Evolutionary conservation across 2,329 filamentous ascomycete species (phyloP).

Genomic region (Alternaria incomplexa): DNA sequence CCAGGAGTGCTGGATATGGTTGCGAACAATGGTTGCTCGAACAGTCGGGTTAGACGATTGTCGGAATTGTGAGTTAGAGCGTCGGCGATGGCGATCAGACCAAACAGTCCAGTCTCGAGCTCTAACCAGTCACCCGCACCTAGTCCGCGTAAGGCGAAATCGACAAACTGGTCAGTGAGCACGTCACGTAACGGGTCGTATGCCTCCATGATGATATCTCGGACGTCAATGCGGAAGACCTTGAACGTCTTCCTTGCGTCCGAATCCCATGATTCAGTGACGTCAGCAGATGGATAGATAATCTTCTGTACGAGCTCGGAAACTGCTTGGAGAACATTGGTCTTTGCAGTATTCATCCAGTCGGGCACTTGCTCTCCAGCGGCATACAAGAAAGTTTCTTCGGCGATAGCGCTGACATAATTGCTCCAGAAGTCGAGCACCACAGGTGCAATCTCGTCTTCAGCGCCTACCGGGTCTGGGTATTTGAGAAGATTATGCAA

Average conservation of each 20-base stretch:
- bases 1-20: slow-evolving; percentile 53
- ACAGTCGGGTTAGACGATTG: slow-evolving; percentile 64
- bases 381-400: slow-evolving; percentile 54
- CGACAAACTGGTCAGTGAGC: slow-evolving; percentile 56
- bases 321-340: slow-evolving; percentile 67
- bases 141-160: slow-evolving; percentile 52
- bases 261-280: slow-evolving; percentile 71
- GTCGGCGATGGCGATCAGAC: slow-evolving; percentile 71
- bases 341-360: slow-evolving; percentile 66
- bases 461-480: slow-evolving; percentile 70
- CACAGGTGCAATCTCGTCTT: slow-evolving; percentile 76
- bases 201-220: slow-evolving; percentile 75
- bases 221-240: slow-evolving; percentile 78
- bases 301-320: slow-evolving; percentile 73
- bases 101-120: slow-evolving; percentile 63
- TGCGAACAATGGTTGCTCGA: slow-evolving; percentile 66
- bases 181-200: slow-evolving; percentile 62
- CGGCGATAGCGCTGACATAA: slow-evolving; percentile 71
- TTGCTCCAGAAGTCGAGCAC: slow-evolving; percentile 83
- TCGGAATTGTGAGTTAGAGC: slow-evolving; percentile 67
- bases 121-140: slow-evolving; percentile 54
- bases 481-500: slow-evolving; percentile 71
- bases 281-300: slow-evolving; percentile 66
- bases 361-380: slow-evolving; percentile 43
- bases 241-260: slow-evolving; percentile 71